phyloP scores from a whole-genome alignment of 805 yeast genomes.

The Barnettozyma vustinii region DNA sequence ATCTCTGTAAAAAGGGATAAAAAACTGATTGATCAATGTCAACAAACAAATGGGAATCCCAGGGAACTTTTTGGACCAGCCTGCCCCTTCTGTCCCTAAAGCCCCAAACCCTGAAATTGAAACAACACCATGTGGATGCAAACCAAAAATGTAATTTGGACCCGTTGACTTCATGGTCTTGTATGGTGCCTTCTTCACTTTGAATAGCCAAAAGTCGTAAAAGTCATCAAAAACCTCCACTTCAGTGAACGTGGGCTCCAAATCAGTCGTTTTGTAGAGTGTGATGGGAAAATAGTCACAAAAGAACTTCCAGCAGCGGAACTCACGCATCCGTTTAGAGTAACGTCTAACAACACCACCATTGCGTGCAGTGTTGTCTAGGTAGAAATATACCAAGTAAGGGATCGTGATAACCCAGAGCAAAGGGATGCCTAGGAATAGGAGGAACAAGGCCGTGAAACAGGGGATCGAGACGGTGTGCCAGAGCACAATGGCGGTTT shows the following conservation, averaged over 20 bases:
- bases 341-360: conserved; percentile 61
- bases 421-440: conserved; percentile 50
- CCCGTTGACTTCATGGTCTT: conserved; percentile 41
- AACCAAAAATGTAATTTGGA: conserved; percentile 81
- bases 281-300: conserved; percentile 76
- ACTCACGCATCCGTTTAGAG: conserved; percentile 50
- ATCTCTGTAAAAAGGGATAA: conserved; percentile 80
- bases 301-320: conserved; percentile 63
- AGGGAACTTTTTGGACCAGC: conserved; percentile 65
- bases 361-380: conserved; percentile 66
- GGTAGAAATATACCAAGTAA: conserved; percentile 53
- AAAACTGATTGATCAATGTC: conserved; percentile 80
- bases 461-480: conserved; percentile 69
- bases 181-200: conserved; percentile 22
- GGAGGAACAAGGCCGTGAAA: conserved; percentile 48
- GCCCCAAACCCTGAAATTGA: conserved; percentile 88
- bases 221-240: conserved; percentile 21
- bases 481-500: conserved; percentile 66
- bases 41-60: conserved; percentile 76
- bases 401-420: conserved; percentile 66
- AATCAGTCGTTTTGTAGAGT: conserved; percentile 59
- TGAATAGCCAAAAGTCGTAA: conserved; percentile 13
- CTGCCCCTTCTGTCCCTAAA: conserved; percentile 76
- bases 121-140: conserved; percentile 96
- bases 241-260: conserved; percentile 66